A percentile compares a stretch with the other conserved stretches of the same genome.
These are phyloP conservation scores for Tricholoma flavovirens DNA, from an alignment of 768 basidiomycete genomes.

Conservation along the genomic window DNA sequence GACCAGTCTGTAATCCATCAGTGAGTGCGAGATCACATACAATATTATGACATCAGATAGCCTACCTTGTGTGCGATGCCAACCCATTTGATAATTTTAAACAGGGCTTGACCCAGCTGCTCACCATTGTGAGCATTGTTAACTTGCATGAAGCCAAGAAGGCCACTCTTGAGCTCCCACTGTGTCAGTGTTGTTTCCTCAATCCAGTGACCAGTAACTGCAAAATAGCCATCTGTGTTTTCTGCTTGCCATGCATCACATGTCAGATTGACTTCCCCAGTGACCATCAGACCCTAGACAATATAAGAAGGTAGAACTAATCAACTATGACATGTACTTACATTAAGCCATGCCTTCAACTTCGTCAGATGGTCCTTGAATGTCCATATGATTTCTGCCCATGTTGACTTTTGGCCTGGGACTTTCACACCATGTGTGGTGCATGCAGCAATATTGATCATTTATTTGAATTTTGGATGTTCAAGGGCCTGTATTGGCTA, in stretches of 20 bases:
- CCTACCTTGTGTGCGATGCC: conserved; percentile 26
- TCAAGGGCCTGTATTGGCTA: too few relatives aligned
- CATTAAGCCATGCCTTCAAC: not conserved
- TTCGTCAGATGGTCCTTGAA: conserved; percentile 19
- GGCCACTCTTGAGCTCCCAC: too few relatives aligned
- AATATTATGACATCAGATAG: conserved; percentile 5
- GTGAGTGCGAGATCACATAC: not conserved
- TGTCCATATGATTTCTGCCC: conserved; percentile 21
- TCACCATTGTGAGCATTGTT: conserved; percentile 30
- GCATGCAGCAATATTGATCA: conserved; percentile 31
- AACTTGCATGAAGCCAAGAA: conserved; percentile 30
- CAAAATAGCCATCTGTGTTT: too few relatives aligned
- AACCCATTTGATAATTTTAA: conserved; percentile 21
- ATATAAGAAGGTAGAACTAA: too few relatives aligned
- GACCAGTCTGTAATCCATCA: conserved; percentile 21
- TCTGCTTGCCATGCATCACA: too few relatives aligned
- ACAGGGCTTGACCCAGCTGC: too few relatives aligned
- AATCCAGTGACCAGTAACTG: too few relatives aligned
- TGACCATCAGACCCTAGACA: too few relatives aligned
- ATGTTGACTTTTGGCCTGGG: conserved; percentile 22
- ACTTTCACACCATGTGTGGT: conserved; percentile 33
- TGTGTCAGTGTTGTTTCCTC: too few relatives aligned
- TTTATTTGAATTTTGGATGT: conserved; percentile 29
- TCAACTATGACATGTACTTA: not conserved
- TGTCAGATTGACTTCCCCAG: too few relatives aligned